These are phyloP conservation scores for Nitzschia inconspicua DNA, from an alignment of 108 stramenopile species.

Conservation along the genomic window DNA sequence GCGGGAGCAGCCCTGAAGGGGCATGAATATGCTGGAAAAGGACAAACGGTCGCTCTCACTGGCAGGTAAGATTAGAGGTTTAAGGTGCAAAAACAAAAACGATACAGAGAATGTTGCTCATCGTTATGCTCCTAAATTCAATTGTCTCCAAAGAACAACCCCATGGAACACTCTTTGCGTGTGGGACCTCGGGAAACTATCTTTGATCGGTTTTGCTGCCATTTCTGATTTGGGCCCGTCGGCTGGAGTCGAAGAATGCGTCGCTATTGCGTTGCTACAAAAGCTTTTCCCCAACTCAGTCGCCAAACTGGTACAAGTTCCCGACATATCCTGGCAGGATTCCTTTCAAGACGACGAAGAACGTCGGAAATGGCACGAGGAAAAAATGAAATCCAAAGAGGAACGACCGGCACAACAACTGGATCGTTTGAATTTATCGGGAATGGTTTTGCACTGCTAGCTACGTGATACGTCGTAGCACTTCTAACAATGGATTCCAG, in stretches of 20 bases:
- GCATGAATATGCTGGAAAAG: slow-evolving; percentile 65
- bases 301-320: slow-evolving; percentile 64
- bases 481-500: too few species aligned
- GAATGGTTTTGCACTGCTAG: slow-evolving; percentile 27
- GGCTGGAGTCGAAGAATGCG: slow-evolving; percentile 86
- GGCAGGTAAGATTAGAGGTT: too few species aligned
- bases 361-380: slow-evolving; percentile 85
- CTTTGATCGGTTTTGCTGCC: slow-evolving; percentile 77
- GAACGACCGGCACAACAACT: slow-evolving; percentile 68
- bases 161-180: slow-evolving; percentile 96
- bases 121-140: too few species aligned
- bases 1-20: slow-evolving; percentile 86
- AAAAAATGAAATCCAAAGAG: slow-evolving; percentile 87
- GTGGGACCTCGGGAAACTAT: slow-evolving; percentile 81
- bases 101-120: too few species aligned
- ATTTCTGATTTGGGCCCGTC: slow-evolving; percentile 37
- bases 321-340: slow-evolving; percentile 61
- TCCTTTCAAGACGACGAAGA: slow-evolving; percentile 61
- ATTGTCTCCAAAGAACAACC: slow-evolving; percentile 56
- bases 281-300: slow-evolving; percentile 40
- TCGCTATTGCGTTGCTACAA: slow-evolving; percentile 78
- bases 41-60: too few species aligned
- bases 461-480: too few species aligned
- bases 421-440: slow-evolving; percentile 42
- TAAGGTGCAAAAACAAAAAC: too few species aligned